Conservation (phyloP, 2,329 filamentous ascomycete species). For the Fusarium verrucosum region DNA sequence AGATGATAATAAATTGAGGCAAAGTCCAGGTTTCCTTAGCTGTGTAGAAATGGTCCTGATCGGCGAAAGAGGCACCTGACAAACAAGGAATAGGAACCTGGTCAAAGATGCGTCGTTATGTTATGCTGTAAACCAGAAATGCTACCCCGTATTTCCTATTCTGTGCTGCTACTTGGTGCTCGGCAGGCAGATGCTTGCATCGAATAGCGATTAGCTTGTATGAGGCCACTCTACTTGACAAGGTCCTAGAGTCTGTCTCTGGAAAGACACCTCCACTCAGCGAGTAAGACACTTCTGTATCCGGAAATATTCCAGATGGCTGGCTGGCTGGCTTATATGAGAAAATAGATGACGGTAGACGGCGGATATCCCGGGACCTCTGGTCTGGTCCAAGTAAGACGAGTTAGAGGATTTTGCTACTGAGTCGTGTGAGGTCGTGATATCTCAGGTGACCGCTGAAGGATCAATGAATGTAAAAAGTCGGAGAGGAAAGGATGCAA, state of each 20-base stretch:
- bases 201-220: conserved; percentile 33
- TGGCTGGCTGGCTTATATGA: conserved; percentile 30
- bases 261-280: neutral
- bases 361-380: conserved; percentile 21
- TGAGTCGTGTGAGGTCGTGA: conserved; percentile 18
- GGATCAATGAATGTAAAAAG: conserved; percentile 12
- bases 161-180: conserved; percentile 6
- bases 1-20: neutral
- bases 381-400: conserved; percentile 28
- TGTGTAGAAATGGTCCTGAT: conserved; percentile 12
- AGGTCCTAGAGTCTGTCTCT: no score
- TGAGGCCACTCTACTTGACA: conserved; percentile 19
- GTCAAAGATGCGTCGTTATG: conserved; percentile 3
- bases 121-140: conserved; percentile 6
- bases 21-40: conserved; percentile 3
- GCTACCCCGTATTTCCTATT: conserved; percentile 29
- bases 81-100: conserved; percentile 9
- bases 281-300: conserved; percentile 15
- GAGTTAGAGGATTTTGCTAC: conserved; percentile 21
- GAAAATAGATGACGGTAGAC: conserved; percentile 9
- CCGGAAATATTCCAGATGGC: conserved; percentile 21
- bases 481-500: conserved; percentile 11
- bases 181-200: conserved; percentile 34
- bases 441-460: conserved; percentile 34
- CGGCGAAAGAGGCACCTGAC: conserved; percentile 19